phyloP scores from a whole-genome alignment of 768 basidiomycete species.

The Psilocybe cyanescens region DNA sequence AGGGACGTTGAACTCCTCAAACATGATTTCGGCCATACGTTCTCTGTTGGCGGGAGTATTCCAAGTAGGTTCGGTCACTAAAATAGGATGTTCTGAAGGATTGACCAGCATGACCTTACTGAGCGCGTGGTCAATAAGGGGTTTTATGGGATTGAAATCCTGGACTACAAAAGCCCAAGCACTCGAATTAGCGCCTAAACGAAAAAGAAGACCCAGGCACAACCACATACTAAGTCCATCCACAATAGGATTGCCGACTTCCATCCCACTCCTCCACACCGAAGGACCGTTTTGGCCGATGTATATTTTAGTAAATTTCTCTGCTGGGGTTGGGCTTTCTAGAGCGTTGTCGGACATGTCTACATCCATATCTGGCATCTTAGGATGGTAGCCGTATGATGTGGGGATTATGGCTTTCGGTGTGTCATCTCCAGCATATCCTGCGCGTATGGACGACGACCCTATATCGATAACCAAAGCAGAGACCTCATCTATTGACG shows the following conservation, averaged over 20 bases:
- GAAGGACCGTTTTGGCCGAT: slow-evolving; percentile 89
- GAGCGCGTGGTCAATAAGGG: slow-evolving; percentile 76
- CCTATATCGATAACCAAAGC: slow-evolving; percentile 97
- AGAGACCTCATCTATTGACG: slow-evolving; percentile 84
- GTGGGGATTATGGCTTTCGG: slow-evolving; percentile 93
- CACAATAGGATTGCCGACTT: slow-evolving; percentile 78
- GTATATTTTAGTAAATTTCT: slow-evolving; percentile 62
- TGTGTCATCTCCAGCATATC: slow-evolving; percentile 96
- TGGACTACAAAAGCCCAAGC: slow-evolving; percentile 45
- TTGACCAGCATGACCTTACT: slow-evolving; percentile 77
- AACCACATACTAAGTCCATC: slow-evolving; percentile 81
- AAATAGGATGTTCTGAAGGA: slow-evolving; percentile 85
- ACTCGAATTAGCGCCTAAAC: not conserved
- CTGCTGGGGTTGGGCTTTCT: slow-evolving; percentile 38
- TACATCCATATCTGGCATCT: slow-evolving; percentile 50
- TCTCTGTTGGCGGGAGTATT: slow-evolving; percentile 92
- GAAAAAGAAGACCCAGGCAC: not conserved
- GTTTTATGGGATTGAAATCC: slow-evolving; percentile 77
- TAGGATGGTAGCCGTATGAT: slow-evolving; percentile 76
- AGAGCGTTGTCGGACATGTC: slow-evolving; percentile 49
- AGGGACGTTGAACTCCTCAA: slow-evolving; percentile 93
- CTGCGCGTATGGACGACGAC: slow-evolving; percentile 85
- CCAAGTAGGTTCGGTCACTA: slow-evolving; percentile 97
- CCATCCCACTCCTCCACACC: slow-evolving; percentile 90
- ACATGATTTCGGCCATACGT: slow-evolving; percentile 96